These are phyloP conservation scores for Fusarium sterilihyphosum DNA, from an alignment of 2,329 filamentous ascomycete species.

Conservation along the genomic window DNA sequence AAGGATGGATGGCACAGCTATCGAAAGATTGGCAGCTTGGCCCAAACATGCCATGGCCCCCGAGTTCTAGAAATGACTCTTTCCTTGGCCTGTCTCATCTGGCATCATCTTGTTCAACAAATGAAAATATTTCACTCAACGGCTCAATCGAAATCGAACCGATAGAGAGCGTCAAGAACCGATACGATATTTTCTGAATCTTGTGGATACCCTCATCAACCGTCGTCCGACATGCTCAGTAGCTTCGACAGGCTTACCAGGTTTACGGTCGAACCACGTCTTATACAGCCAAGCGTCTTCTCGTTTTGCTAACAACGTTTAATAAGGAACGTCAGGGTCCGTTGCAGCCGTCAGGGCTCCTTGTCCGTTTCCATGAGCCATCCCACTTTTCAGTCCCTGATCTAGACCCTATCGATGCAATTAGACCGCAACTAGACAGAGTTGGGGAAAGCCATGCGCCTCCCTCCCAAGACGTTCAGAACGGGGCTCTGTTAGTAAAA, in stretches of 20 bases:
- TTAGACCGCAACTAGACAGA: conserved; percentile 16
- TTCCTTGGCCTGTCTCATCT: not conserved
- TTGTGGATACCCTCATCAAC: conserved; percentile 31
- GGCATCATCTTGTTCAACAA: not conserved
- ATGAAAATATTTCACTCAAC: conserved; percentile 17
- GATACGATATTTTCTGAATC: conserved; percentile 11
- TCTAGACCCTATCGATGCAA: conserved; percentile 27
- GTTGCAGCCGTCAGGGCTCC: conserved; percentile 24
- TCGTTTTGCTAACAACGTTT: conserved; percentile 13
- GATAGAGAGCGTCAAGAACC: conserved; percentile 27
- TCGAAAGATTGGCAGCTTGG: not conserved
- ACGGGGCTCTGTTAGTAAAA: conserved; percentile 18
- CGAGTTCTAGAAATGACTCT: not conserved
- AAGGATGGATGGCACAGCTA: not conserved
- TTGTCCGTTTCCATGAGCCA: conserved; percentile 15
- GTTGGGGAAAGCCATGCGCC: conserved; percentile 6
- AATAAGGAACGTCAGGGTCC: conserved; percentile 26
- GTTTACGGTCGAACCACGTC: conserved; percentile 3
- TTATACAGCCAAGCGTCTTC: conserved; percentile 28
- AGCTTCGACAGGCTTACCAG: not conserved
- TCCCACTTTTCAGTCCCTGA: conserved; percentile 28
- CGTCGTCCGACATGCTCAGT: conserved; percentile 15
- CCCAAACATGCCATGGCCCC: not conserved
- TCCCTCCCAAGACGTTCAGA: conserved; percentile 22
- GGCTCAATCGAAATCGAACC: conserved; percentile 8